These are phyloP conservation scores for Picea mariana DNA, from an alignment of 83 land plant genomes.

Conservation along the genomic window DNA sequence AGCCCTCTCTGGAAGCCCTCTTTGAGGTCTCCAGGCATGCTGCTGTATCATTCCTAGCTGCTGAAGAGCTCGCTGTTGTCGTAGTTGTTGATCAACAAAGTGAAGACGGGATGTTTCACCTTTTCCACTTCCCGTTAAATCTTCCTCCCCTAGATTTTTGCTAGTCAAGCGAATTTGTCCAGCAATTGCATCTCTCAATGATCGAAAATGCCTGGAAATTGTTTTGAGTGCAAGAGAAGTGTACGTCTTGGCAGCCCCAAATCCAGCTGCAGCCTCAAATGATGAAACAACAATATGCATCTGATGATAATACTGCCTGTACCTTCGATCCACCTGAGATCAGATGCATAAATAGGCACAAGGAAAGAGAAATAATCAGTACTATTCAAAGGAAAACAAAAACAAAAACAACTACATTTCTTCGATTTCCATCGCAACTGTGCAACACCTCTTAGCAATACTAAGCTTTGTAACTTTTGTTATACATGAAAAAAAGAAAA, in stretches of 20 bases:
- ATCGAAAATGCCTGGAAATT: constrained; percentile 82
- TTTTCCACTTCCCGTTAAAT: constrained; percentile 26
- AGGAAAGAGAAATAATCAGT: no score
- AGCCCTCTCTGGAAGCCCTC: constrained; percentile 68
- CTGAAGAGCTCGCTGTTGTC: constrained; percentile 85
- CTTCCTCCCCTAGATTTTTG: constrained; percentile 78
- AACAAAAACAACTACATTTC: no score
- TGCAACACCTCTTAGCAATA: no score
- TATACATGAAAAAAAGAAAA: no score
- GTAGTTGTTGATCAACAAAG: constrained; percentile 69
- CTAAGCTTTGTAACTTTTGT: no score
- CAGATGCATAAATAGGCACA: neutral
- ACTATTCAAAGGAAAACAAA: no score
- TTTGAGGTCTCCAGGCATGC: constrained; percentile 46
- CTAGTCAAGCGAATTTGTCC: constrained; percentile 62
- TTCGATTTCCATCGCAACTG: no score
- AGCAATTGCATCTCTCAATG: constrained; percentile 71
- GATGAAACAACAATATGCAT: constrained; percentile 60
- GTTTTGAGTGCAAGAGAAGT: constrained; percentile 76
- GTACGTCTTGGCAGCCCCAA: constrained; percentile 82
- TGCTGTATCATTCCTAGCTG: constrained; percentile 70
- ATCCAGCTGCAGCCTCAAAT: constrained; percentile 75
- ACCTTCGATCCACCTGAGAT: constrained; percentile 74
- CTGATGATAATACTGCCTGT: constrained; percentile 77
- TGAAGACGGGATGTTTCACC: constrained; percentile 66